phyloP scores from a whole-genome alignment of 805 yeast species.

The Candida yuanshanica region DNA sequence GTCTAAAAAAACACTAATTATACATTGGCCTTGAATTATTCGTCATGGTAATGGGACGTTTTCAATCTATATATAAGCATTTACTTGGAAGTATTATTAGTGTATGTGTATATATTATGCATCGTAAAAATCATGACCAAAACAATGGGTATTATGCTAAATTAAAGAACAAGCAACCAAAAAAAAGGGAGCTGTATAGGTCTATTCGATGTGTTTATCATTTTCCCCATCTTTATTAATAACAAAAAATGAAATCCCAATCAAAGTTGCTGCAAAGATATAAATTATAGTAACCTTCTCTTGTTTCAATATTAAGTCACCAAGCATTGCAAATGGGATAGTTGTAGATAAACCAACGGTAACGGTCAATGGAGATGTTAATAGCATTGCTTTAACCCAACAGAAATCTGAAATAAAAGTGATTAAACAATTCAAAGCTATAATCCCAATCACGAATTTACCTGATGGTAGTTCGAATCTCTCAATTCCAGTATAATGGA shows the following conservation, averaged over 20 bases:
- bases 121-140: neutral
- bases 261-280: slow-evolving; percentile 72
- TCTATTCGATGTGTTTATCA: slow-evolving; percentile 33
- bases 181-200: neutral
- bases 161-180: too few relatives aligned
- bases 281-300: slow-evolving; percentile 58
- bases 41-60: too few relatives aligned
- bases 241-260: slow-evolving; percentile 75
- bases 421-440: slow-evolving; percentile 62
- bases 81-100: neutral
- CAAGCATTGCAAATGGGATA: slow-evolving; percentile 90
- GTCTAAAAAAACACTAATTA: too few relatives aligned
- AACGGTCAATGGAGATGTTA: slow-evolving; percentile 91
- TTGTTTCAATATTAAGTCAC: slow-evolving; percentile 72
- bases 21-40: too few relatives aligned
- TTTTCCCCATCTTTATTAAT: slow-evolving; percentile 74
- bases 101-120: neutral
- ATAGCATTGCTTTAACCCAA: slow-evolving; percentile 93
- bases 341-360: slow-evolving; percentile 93
- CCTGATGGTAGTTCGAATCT: slow-evolving; percentile 63
- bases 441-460: slow-evolving; percentile 42
- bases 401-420: slow-evolving; percentile 87
- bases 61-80: too few relatives aligned
- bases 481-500: slow-evolving; percentile 64
- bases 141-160: neutral